Base-by-base conservation (phyloP, 192 early-diverging fungal genomes). In the Thamnidium elegans region DNA sequence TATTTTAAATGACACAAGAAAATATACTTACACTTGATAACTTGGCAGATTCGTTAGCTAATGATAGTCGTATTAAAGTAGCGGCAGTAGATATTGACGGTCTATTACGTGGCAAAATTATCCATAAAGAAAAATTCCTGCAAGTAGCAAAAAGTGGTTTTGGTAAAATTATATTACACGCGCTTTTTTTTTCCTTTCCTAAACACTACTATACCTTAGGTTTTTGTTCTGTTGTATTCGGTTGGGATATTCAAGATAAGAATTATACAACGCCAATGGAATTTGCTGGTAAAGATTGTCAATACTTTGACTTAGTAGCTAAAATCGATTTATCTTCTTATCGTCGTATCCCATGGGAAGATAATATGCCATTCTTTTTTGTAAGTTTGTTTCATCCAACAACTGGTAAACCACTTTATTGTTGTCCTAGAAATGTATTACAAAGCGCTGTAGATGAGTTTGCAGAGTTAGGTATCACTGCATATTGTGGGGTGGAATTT, bases 231-330 rank as follows among this genome's bases (percentile, higher is more conserved):
- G 86, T 90, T n/a, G 75, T 90, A 30, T 90, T 87, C 71, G 83
- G 84, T 8, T 93, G 91, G 90, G 91, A 93, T 65, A 83, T 89
- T 69, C 88, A 89, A 61, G 91, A 93, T 71, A 70, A 79, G 52
- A 61, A 77, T 2, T 91, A 90, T 68, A 56, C 73, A n/a, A 65
- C 55, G 1, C 9, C 26, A 2, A 20, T 56, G 3, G 72, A 75
- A 23, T 71, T 68, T 47, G 11, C 50, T 23, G 65, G 60, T 1
- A 26, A 61, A 9, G 62, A 58, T 10, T 50, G 20, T 65, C 79
- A 77, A 0, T 92, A 74, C 65, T 48, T 70, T 39, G 91, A 93
- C 56, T 67, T 91, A 45, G 67, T 86, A 20, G 89, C 88, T 3
- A 75, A 80, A 8, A 77, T 88, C 13, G 92, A 94, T 66, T 31